Percentiles rank a stretch among this genome's conserved stretches.
These are phyloP conservation scores for Colletotrichum graminicola DNA, from an alignment of 2,329 filamentous ascomycete species.

Conservation along the genomic window DNA sequence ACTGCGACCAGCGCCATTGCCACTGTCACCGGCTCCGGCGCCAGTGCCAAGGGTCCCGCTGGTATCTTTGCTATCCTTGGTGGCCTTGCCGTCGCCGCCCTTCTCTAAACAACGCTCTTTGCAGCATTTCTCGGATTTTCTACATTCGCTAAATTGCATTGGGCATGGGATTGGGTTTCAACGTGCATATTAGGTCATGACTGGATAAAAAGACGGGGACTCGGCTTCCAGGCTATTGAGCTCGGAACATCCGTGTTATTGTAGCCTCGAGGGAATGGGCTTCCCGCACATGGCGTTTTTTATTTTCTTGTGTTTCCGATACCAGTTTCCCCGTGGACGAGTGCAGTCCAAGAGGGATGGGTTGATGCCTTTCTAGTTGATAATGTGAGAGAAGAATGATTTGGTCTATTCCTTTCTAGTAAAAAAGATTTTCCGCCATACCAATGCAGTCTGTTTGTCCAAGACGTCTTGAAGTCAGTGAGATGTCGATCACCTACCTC, in stretches of 20 bases:
- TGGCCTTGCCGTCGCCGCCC: slow-evolving; percentile 41
- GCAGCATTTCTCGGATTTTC: slow-evolving; percentile 38
- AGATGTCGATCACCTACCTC: slow-evolving; percentile 29
- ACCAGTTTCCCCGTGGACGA: slow-evolving; percentile 33
- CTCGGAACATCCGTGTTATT: slow-evolving; percentile 8
- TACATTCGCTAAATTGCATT: slow-evolving; percentile 38
- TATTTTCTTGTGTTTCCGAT: slow-evolving; percentile 36
- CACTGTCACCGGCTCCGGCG: slow-evolving; percentile 25
- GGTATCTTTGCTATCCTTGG: slow-evolving; percentile 42
- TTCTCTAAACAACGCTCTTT: slow-evolving; percentile 35
- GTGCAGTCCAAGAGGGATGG: slow-evolving; percentile 34
- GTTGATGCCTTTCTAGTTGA: slow-evolving; percentile 41
- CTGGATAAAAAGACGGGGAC: slow-evolving; percentile 40
- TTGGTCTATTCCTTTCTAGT: slow-evolving; percentile 11
- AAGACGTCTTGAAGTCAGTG: slow-evolving; percentile 8
- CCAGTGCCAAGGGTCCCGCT: slow-evolving; percentile 38
- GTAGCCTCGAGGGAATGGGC: slow-evolving; percentile 24
- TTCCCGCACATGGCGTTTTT: slow-evolving; percentile 39
- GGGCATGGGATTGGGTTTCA: slow-evolving; percentile 37
- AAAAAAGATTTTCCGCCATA: slow-evolving; percentile 12
- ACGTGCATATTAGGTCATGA: slow-evolving; percentile 41
- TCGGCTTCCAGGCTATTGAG: slow-evolving; percentile 31
- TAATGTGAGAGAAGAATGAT: slow-evolving; percentile 38
- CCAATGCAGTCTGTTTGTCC: not conserved
- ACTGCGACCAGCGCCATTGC: slow-evolving; percentile 24